Evolutionary conservation across 768 basidiomycete genomes (phyloP), one percentile per base, ranked within the genome.

Genomic region (Lactarius deliciosus): DNA sequence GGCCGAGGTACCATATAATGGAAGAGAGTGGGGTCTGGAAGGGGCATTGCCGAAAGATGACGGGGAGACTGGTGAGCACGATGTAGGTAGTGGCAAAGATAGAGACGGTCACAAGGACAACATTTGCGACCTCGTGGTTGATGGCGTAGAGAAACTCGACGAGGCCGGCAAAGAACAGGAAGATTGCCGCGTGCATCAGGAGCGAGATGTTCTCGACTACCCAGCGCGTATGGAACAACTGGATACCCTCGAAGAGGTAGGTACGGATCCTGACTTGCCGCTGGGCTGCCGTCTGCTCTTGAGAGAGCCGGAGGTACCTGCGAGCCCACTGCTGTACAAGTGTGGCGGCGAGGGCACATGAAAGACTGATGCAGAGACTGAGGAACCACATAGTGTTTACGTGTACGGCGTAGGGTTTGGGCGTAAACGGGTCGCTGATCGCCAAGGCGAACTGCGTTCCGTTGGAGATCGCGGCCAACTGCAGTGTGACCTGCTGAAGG

Each of bases 301-400:
- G 64, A 20, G 64, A 38, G 38, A 69, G 61, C 5, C 60, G 61
- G 5, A 47, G 16, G 45, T 68, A 69, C 36, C 66, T 50, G 50
- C 61, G 61, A 22, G 54, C 16, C 68, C 68, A 69, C 9, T 62
- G 56, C 40, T 69, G 68, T 10, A 69, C 61, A 6, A 69, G 59
- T 2, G 61, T 63, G 13, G 68, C 66, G 28, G 16, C 15, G 25
- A 69, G 68, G 7, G 66, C 68, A 28, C 60, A 60, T 2, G 41
- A 47, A 32, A 68, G 65, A 15, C 55, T 47, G 45, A 66, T 30
- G 30, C 45, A 61, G 45, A 70, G 67, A 32, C 69, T 70, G 61
- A 64, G 45, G 62, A 70, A 70, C 69, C 69, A 70, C 30, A 70
- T 32, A 11, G 58, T 70, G 15, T 70, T 70, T 18, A 70, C 67